Evolutionary conservation across 371 early-diverging fungal species (phyloP).

Genomic region (Basidiobolus meristosporus): DNA sequence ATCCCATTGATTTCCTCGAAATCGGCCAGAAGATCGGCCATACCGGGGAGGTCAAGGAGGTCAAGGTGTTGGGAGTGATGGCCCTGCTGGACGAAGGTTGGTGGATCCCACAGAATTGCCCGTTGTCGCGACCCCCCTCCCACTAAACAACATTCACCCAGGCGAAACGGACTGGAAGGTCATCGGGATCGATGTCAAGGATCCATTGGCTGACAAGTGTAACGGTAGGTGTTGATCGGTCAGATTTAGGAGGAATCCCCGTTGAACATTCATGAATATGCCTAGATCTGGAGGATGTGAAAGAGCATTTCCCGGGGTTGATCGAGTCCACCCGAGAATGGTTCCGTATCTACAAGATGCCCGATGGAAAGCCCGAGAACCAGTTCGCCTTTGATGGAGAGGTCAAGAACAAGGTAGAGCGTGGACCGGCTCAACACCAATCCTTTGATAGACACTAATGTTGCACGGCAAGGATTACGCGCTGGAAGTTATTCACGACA

Average conservation of each 20-base stretch:
- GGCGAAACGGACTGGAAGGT: slow-evolving; percentile 99
- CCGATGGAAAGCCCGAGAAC: slow-evolving; percentile 98
- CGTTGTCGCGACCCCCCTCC: too few species aligned
- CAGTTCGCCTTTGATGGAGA: slow-evolving; percentile 92
- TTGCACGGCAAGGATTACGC: too few species aligned
- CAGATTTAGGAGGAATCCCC: too few species aligned
- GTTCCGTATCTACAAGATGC: slow-evolving; percentile 99
- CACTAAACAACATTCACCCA: too few species aligned
- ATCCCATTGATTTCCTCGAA: slow-evolving; percentile 96
- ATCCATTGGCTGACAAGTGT: slow-evolving; percentile 79
- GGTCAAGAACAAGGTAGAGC: slow-evolving; percentile 68
- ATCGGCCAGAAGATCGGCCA: slow-evolving; percentile 83
- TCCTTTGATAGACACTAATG: too few species aligned
- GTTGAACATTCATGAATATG: too few species aligned
- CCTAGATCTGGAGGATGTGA: slow-evolving; percentile 96
- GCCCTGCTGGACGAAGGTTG: slow-evolving; percentile 96
- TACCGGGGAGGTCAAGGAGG: slow-evolving; percentile 94
- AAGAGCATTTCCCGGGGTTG: slow-evolving; percentile 86
- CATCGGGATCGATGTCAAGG: slow-evolving; percentile 87
- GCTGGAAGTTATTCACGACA: slow-evolving; percentile 76
- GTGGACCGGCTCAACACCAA: too few species aligned
- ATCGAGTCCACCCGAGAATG: slow-evolving; percentile 90
- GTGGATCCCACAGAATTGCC: too few species aligned
- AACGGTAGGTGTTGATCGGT: too few species aligned
- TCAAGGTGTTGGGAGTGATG: slow-evolving; percentile 94